Evolutionary conservation across 2,329 filamentous ascomycete genomes (phyloP).

Genomic region (Fusarium sp.): DNA sequence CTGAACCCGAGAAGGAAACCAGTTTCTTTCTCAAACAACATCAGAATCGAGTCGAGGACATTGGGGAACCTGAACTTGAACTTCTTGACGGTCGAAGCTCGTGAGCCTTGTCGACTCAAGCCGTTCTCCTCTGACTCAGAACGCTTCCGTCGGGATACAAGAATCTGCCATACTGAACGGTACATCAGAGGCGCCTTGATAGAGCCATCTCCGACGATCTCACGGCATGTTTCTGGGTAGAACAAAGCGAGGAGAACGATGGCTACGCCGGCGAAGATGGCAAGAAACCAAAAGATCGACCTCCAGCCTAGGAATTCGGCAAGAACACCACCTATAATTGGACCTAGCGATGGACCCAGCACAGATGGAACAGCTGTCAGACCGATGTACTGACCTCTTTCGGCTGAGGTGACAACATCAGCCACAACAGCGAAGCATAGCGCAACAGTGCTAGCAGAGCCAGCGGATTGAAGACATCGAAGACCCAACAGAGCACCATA

Average conservation of each 20-base stretch:
- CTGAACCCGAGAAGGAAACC: constrained; percentile 55
- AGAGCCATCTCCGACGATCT: constrained; percentile 62
- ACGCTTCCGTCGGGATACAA: constrained; percentile 32
- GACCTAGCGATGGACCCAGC: constrained; percentile 59
- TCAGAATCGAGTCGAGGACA: constrained; percentile 50
- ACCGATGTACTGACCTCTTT: constrained; percentile 68
- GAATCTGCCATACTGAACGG: constrained; percentile 46
- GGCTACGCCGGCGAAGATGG: constrained; percentile 54
- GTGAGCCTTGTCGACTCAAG: constrained; percentile 20
- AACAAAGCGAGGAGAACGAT: constrained; percentile 55
- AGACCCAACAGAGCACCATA: constrained; percentile 61
- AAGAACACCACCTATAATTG: constrained; percentile 67
- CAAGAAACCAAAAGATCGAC: constrained; percentile 69
- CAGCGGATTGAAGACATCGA: constrained; percentile 64
- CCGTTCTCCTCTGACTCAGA: background rate
- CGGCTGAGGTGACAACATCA: constrained; percentile 68
- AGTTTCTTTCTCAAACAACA: constrained; percentile 53
- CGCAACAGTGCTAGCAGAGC: constrained; percentile 66
- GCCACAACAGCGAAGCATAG: constrained; percentile 66
- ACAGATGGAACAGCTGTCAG: constrained; percentile 58
- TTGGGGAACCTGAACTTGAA: constrained; percentile 53
- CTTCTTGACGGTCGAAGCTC: constrained; percentile 20
- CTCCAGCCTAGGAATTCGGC: constrained; percentile 66
- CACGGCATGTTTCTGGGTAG: constrained; percentile 62
- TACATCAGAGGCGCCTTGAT: constrained; percentile 51